Base-by-base conservation (phyloP, 2,329 filamentous ascomycete genomes). In the Juglanconis oblonga region DNA sequence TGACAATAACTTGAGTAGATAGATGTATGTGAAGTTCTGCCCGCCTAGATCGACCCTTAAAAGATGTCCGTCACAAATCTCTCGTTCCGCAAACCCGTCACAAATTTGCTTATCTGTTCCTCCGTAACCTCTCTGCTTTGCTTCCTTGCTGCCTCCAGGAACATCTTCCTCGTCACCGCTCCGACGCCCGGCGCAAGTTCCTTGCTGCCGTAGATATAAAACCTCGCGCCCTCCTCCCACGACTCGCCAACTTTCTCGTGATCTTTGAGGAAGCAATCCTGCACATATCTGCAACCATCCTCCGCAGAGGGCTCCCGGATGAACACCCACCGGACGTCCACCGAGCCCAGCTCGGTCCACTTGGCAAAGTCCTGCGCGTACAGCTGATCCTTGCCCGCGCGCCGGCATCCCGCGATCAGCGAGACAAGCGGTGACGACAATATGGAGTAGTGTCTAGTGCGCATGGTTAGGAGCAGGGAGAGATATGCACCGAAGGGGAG, bases 401-500 rank as follows among this genome's bases (percentile, higher is more conserved):
- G 67, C 3, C 76, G 69, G 63, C 74, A 78, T 10, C 77, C 78
- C 54, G 72, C 77, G 66, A 79, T 76, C 1, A 79, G 71, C 63
- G 87, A 80, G 63, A 76, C 78, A 0, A 91, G 77, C 0, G 89
- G 88, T 0, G 89, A 91, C 0, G 89, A 92, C 0, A 89, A 92
- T 68, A 93, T 91, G 36, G 87, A 90, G 66, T 92, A 92, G 71
- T 91, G 87, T n/a, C 89, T 83, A 44, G 90, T 81, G 33, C 89
- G 86, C 86, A 95, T 90, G 0, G 90, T 87, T 1, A 89, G 88
- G 0, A 92, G 81, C 79, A 92, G 87, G 38, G 81, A 79, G 7
- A 95, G 78, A 75, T 89, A 94, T 17, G 83, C 75, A 3, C 81
- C 81, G 31, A 95, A 81, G 0, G 89, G 80, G 0, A 94, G 72